Conservation (phyloP, 1,284 basidiomycete genomes). For the Irpex rosettiformis region DNA sequence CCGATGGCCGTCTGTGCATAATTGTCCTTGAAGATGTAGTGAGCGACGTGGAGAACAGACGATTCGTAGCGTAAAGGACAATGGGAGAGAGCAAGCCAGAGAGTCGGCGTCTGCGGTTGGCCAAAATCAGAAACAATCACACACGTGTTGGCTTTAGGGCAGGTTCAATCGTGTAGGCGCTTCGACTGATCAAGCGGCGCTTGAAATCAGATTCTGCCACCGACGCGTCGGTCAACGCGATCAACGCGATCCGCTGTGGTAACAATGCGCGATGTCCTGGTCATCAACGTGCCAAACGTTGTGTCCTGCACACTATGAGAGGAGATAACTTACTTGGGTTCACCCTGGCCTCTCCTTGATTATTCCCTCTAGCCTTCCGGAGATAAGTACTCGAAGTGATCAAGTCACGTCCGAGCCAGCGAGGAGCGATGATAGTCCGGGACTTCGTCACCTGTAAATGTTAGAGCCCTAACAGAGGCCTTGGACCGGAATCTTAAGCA, state of each 20-base stretch:
- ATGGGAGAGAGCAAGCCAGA: slow-evolving; percentile 23
- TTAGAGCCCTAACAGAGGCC: neutral
- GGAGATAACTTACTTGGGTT: neutral
- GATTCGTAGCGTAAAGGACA: slow-evolving; percentile 27
- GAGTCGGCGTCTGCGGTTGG: slow-evolving; percentile 14
- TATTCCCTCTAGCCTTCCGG: no score
- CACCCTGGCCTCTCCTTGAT: no score
- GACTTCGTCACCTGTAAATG: no score
- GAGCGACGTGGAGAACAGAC: slow-evolving; percentile 27
- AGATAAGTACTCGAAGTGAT: neutral
- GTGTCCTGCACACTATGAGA: neutral
- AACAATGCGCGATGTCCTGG: no score
- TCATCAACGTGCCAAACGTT: neutral
- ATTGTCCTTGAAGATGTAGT: slow-evolving; percentile 26
- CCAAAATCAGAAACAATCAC: slow-evolving; percentile 18
- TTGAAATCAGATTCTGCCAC: neutral
- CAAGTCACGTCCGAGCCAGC: neutral
- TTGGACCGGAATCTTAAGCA: neutral
- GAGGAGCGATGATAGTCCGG: neutral
- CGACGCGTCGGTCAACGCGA: slow-evolving; percentile 9
- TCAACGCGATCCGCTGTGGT: neutral
- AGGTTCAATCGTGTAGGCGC: slow-evolving; percentile 24
- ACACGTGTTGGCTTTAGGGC: slow-evolving; percentile 31
- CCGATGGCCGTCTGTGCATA: slow-evolving; percentile 32
- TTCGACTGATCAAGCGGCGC: neutral